Base-by-base conservation (phyloP, 164 flowering plant genomes). In the Brasenia schreberi region DNA sequence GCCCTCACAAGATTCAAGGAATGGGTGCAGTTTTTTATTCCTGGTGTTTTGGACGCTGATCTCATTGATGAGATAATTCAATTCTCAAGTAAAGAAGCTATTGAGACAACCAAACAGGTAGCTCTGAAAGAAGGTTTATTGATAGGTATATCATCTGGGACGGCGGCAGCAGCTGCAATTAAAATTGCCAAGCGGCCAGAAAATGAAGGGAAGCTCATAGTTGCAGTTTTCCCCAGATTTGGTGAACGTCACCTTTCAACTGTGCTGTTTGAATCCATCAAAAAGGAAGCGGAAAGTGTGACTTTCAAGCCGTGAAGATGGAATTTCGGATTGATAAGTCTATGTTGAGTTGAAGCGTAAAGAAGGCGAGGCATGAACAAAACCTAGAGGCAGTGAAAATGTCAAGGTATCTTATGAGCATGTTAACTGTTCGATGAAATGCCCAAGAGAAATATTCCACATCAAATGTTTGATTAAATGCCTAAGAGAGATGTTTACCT, bases 171-270 rank as follows among this genome's bases (percentile, higher is more conserved):
- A 5, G 90, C 90, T 62, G 90, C 88, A 45, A 75, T 85, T 14
- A 81, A 75, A 70, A 62, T 83, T 39, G 89, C 83, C 43, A 81
- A 82, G 78, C 76, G 86, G 74, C 96, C 92, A 19, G 96, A 91
- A 69, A 81, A 84, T 80, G 87, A 82, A 60, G 97, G 93, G 62
- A 91, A 91, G 69, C 85, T 91, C 71, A 85, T 91, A 33, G 89
- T 83, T 56, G 97, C 70, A 9, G 64, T 87, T 23, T 85, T 87
- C 73, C 88, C 93, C 18, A 87, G 90, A 68, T 80, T 80, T 23
- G 87, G 91, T n/a, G 89, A 87, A 76, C 84, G 92, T 0, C 83
- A 87, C 64, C 75, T 87, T 58, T 87, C 90, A 3, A 68, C 90
- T 2, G 81, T 73, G 53, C 68, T 87, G 70, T 85, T 87, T 33